Evolutionary conservation across 2,329 filamentous ascomycete species (phyloP), one percentile per base, ranked within the genome.

Genomic region (Metarhizium brunneum): DNA sequence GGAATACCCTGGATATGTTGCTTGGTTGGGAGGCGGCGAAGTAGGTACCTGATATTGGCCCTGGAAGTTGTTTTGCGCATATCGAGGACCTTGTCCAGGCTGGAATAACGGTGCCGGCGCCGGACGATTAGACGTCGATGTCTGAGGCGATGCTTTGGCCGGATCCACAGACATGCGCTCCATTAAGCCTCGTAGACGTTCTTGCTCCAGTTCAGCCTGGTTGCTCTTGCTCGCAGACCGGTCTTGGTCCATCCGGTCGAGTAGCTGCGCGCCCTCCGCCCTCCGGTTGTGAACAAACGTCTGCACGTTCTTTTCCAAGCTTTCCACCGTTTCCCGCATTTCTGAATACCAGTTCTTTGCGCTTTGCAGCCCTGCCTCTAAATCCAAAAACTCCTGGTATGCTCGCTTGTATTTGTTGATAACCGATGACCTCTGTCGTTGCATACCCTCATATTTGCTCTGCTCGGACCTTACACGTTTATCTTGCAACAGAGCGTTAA

Each of bases 271-370:
- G 4, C 94, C 94, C 74, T 99, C 94, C 0, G 89, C 87, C 58
- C 92, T 79, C 53, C 94, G 83, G 69, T 99, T 99, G 74, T 91
- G 95, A 61, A 99, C 92, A 71, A 99, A 99, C 0, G 88, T 88
- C 61, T 97, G 92, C 1, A 99, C 94, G 64, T 99, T 99, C 79
- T 96, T 94, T 64, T 91, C 85, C 45, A 96, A 76, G 66, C 89
- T 96, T 61, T 92, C 88, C 0, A 95, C 90, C 0, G 91, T 96
- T 60, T 96, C 91, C 64, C 87, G 88, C 91, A 97, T 99, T 68
- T 97, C 94, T 3, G 82, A 81, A 68, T 99, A 99, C 82, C 96
- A 99, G 54, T 85, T 86, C 71, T 94, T 92, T 6, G 95, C 94
- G 61, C 92, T 86, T 65, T 87, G 82, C 4, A 99, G 77, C 2